These are phyloP conservation scores for Sporisorium graminicola DNA, from an alignment of 1,284 basidiomycete genomes.

Conservation along the genomic window DNA sequence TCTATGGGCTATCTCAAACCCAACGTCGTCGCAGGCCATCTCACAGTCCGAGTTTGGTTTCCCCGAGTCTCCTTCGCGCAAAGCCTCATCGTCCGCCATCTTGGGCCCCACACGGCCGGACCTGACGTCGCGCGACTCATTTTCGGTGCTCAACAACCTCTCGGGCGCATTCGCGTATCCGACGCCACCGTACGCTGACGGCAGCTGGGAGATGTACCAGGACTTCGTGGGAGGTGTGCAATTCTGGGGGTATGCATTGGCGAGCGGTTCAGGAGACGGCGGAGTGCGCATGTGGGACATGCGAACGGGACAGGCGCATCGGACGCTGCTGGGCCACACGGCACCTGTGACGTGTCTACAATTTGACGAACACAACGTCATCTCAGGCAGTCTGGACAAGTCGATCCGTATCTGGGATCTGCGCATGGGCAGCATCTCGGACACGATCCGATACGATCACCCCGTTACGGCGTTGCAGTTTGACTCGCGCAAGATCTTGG, in stretches of 20 bases:
- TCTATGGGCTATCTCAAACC: slow-evolving; percentile 97
- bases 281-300: slow-evolving; percentile 99
- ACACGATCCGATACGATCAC: slow-evolving; percentile 91
- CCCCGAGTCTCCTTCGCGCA: slow-evolving; percentile 71
- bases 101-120: slow-evolving; percentile 41
- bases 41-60: slow-evolving; percentile 60
- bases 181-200: slow-evolving; percentile 87
- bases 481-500: slow-evolving; percentile 89
- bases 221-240: slow-evolving; percentile 98
- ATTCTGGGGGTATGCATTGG: slow-evolving; percentile 98
- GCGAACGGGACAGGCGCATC: slow-evolving; percentile 96
- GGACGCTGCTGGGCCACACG: slow-evolving; percentile 92
- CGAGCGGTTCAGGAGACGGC: slow-evolving; percentile 95
- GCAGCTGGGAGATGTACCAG: slow-evolving; percentile 91
- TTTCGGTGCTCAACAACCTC: slow-evolving; percentile 58
- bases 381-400: slow-evolving; percentile 92
- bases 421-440: slow-evolving; percentile 86
- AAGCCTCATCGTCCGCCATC: slow-evolving; percentile 45
- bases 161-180: slow-evolving; percentile 76
- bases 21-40: slow-evolving; percentile 74
- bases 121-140: slow-evolving; percentile 37
- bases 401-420: slow-evolving; percentile 86
- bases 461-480: slow-evolving; percentile 93
- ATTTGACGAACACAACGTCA: slow-evolving; percentile 94
- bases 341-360: slow-evolving; percentile 93